phyloP scores from a whole-genome alignment of 495 filamentous ascomycete species.

The Neurospora sp. region DNA sequence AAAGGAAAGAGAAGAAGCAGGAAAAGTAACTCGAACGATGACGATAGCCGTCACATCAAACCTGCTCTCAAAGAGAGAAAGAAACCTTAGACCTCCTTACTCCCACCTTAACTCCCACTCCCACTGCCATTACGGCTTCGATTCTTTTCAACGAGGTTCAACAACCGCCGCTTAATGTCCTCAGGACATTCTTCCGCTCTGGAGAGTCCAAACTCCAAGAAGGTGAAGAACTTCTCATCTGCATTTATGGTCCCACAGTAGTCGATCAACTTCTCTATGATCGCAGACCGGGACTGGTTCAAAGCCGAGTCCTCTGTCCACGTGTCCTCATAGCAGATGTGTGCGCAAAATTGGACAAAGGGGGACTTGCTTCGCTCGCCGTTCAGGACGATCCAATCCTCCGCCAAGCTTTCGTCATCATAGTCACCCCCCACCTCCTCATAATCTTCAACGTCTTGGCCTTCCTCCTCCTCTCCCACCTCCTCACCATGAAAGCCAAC shows the following conservation, averaged over 20 bases:
- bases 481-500: no score
- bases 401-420: no score
- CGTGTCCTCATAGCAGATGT: neutral
- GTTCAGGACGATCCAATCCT: neutral
- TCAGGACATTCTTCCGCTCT: neutral
- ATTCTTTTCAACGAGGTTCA: neutral
- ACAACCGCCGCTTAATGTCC: neutral
- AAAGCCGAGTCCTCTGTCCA: neutral
- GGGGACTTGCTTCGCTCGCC: neutral
- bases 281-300: neutral
- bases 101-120: neutral
- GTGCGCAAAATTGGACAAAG: neutral
- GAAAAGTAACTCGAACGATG: neutral
- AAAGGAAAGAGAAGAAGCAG: neutral
- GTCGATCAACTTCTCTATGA: neutral
- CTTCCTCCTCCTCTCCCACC: no score
- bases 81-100: no score
- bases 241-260: neutral
- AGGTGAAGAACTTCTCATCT: neutral
- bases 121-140: neutral
- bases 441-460: no score
- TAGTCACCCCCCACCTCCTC: no score
- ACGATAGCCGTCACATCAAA: neutral
- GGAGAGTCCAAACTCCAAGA: neutral
- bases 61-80: neutral